Evolutionary conservation across 768 basidiomycete species (phyloP).

Genomic region (Naganishia kalamii): DNA sequence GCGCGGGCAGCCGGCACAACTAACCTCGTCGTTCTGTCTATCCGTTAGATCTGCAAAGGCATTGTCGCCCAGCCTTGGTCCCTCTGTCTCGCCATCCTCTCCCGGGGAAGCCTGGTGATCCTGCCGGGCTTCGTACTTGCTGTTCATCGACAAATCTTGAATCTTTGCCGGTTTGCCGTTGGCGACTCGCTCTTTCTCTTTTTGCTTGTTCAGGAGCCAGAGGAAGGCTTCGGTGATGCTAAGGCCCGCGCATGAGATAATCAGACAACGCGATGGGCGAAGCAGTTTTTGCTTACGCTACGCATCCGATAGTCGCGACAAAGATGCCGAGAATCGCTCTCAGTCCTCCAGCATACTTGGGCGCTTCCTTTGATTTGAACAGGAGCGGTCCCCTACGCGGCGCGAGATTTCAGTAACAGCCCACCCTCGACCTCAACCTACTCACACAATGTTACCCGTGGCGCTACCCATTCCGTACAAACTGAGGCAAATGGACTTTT

Average conservation of each 20-base stretch:
- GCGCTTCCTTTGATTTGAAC: slow-evolving; percentile 38
- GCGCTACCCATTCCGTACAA: slow-evolving; percentile 44
- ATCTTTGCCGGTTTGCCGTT: slow-evolving; percentile 43
- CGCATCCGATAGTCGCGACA: slow-evolving; percentile 23
- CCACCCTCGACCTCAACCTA: too few species aligned
- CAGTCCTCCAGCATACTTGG: slow-evolving; percentile 30
- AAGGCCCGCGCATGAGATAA: background rate
- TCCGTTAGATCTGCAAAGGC: slow-evolving; percentile 14
- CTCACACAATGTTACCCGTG: slow-evolving; percentile 40
- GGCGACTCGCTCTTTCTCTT: slow-evolving; percentile 37
- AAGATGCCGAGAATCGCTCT: slow-evolving; percentile 35
- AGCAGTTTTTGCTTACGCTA: slow-evolving; percentile 27
- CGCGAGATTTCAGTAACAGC: too few species aligned
- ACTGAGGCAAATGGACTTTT: slow-evolving; percentile 48
- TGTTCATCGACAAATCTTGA: slow-evolving; percentile 31
- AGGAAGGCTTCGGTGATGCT: background rate
- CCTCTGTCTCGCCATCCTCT: background rate
- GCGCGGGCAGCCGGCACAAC: background rate
- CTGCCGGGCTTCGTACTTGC: background rate
- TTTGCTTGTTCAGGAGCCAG: slow-evolving; percentile 35
- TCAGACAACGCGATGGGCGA: too few species aligned
- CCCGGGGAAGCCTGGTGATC: too few species aligned
- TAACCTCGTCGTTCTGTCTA: slow-evolving; percentile 16
- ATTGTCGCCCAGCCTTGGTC: slow-evolving; percentile 14
- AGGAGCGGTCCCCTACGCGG: slow-evolving; percentile 40